Evolutionary conservation across 768 basidiomycete species (phyloP).

Genomic region (Epithele typhae): DNA sequence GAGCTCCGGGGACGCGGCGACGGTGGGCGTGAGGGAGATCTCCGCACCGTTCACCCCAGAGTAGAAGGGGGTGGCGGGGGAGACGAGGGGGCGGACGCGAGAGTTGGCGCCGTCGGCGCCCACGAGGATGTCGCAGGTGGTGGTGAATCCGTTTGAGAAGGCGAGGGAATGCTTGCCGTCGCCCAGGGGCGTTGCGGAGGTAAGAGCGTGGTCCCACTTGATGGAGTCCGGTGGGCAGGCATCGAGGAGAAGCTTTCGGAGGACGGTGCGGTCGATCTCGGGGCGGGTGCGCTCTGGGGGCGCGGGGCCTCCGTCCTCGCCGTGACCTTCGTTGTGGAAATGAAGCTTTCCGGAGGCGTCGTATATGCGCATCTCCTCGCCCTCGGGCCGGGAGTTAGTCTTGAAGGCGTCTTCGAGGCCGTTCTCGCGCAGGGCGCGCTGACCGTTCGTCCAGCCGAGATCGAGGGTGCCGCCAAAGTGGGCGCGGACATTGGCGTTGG

Average conservation of each 20-base stretch:
- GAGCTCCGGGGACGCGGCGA: neutral
- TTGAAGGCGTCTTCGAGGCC: neutral
- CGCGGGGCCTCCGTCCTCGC: neutral
- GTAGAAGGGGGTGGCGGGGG: conserved; percentile 28
- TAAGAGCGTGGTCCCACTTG: neutral
- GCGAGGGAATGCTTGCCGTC: no score
- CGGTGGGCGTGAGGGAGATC: conserved; percentile 20
- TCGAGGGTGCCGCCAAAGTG: neutral
- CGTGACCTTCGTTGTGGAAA: neutral
- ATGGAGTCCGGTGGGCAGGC: neutral
- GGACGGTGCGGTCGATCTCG: neutral
- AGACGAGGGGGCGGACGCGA: conserved; percentile 30
- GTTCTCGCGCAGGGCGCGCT: neutral
- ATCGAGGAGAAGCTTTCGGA: neutral
- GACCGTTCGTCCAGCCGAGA: neutral
- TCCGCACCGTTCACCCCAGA: conserved; percentile 24
- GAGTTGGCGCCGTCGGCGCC: conserved; percentile 42
- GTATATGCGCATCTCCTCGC: neutral
- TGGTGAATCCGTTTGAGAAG: neutral
- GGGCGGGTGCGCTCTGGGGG: neutral
- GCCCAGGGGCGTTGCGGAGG: neutral
- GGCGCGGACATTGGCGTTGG: neutral
- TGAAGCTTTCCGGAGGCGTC: neutral
- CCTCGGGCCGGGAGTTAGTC: neutral
- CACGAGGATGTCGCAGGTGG: conserved; percentile 22